phyloP scores from a whole-genome alignment of 352 stramenopile genomes.

The Peronosclerospora sorghi region DNA sequence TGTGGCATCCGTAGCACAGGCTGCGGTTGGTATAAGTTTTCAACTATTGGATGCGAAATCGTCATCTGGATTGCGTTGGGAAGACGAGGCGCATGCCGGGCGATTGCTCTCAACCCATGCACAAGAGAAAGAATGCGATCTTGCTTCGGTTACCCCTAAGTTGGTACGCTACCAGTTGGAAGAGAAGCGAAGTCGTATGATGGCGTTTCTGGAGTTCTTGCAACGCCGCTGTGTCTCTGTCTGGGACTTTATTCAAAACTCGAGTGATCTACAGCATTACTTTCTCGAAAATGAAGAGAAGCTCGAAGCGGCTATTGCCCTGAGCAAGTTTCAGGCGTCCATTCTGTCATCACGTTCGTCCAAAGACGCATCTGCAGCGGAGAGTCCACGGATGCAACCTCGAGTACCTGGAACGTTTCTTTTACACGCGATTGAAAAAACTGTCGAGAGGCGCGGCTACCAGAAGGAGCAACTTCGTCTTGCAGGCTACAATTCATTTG shows the following conservation, averaged over 20 bases:
- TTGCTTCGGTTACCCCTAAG: conserved; percentile 54
- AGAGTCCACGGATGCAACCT: conserved; percentile 23
- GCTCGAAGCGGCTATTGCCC: conserved; percentile 52
- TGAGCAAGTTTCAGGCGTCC: conserved; percentile 69
- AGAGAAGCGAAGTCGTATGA: conserved; percentile 56
- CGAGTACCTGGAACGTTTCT: conserved; percentile 49
- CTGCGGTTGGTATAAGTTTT: conserved; percentile 41
- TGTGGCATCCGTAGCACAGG: conserved; percentile 39
- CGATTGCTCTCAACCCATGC: conserved; percentile 2
- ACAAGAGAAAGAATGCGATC: conserved; percentile 7
- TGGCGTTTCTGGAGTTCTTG: conserved; percentile 56
- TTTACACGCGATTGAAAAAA: conserved; percentile 62
- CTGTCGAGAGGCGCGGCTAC: conserved; percentile 63
- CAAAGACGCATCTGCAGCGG: conserved; percentile 16
- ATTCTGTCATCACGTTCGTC: conserved; percentile 21
- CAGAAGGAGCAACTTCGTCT: conserved; percentile 67
- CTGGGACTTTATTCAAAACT: conserved; percentile 49
- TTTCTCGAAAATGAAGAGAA: conserved; percentile 68
- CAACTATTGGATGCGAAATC: conserved; percentile 75
- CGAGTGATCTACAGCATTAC: conserved; percentile 36
- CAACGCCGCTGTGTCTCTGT: conserved; percentile 44
- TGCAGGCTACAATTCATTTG: conserved; percentile 76
- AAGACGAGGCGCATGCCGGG: conserved; percentile 25
- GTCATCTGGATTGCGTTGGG: conserved; percentile 74
- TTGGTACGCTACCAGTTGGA: conserved; percentile 80